Base-by-base conservation (phyloP, 2,329 filamentous ascomycete species). In the Stagonosporopsis rhizophila region DNA sequence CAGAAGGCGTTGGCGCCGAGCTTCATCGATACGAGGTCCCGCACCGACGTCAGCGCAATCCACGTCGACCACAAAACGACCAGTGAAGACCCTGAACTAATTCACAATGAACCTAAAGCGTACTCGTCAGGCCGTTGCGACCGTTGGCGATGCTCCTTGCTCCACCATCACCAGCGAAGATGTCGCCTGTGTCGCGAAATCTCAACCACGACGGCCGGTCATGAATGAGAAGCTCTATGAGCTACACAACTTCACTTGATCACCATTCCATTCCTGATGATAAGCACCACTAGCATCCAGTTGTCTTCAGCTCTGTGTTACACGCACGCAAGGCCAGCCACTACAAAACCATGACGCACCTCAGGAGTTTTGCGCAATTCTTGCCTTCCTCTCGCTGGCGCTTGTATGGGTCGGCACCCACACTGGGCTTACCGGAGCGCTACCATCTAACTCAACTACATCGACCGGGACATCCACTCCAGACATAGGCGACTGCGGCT, bases 1-100 rank as follows among this genome's bases (percentile, higher is more conserved):
- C 41, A 51, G 53, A 22, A 14, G 14, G 39, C 47, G 30, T 51
- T 56, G 53, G 53, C 53, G 53, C 53, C 53, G 47, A 56, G 53
- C 41, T 35, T 41, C 30, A 32, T 38, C 17, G 14, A 45, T 40
- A 50, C 45, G 52, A 50, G 38, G 35, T 40, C 40, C 52, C 45
- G 25, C 41, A 50, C 11, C 45, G 45, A 56, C 52, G 52, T 56
- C 52, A 56, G 38, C 27, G 41, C 52, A 39, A 46, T 50, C 28
- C 12, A 27, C 23, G 39, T 25, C 35, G 30, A 20, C 12, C 17
- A 5, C 19, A 30, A n/a, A 23, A 44, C 17, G 28, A 11, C 17
- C 25, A 6, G 12, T 11, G 27, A 30, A 6, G 27, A 9, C 27
- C 27, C 27, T 11, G 11, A 11, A 30, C 5, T 14, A 25, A 6